Percentiles rank a stretch among this genome's conserved stretches.
phyloP scores from a whole-genome alignment of 1,139 yeast species.

The Kodamaea fungicola region DNA sequence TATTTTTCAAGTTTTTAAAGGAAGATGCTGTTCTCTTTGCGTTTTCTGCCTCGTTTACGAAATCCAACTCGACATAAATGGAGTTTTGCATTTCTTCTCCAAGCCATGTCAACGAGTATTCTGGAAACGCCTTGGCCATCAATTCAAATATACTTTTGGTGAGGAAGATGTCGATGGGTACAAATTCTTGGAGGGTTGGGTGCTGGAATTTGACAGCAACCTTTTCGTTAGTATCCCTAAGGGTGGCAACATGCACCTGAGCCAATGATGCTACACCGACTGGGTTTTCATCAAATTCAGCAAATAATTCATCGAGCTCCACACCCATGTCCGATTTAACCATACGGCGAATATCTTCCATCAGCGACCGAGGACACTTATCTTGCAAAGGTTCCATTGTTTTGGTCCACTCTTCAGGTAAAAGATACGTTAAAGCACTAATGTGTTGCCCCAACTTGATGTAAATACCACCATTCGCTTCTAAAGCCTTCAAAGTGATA shows the following conservation, averaged over 20 bases:
- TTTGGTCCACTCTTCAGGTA: constrained; percentile 92
- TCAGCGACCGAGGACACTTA: constrained; percentile 77
- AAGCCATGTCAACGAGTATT: constrained; percentile 89
- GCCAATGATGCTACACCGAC: constrained; percentile 96
- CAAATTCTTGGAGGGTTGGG: constrained; percentile 81
- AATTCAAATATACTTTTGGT: constrained; percentile 73
- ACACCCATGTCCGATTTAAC: constrained; percentile 63
- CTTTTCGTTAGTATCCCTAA: constrained; percentile 57
- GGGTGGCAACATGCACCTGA: constrained; percentile 81
- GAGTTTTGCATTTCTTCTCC: constrained; percentile 88
- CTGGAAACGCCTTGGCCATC: constrained; percentile 81
- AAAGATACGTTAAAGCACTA: constrained; percentile 83
- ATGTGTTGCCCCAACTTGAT: constrained; percentile 94
- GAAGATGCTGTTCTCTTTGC: constrained; percentile 66
- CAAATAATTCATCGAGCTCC: constrained; percentile 62
- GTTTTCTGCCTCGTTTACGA: constrained; percentile 80
- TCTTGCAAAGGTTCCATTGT: constrained; percentile 94
- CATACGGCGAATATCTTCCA: constrained; percentile 65
- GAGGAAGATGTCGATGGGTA: constrained; percentile 81
- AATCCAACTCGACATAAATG: constrained; percentile 85
- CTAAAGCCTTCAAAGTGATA: constrained; percentile 75
- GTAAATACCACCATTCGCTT: constrained; percentile 85
- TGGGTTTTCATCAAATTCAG: constrained; percentile 66
- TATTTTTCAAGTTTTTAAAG: constrained; percentile 51
- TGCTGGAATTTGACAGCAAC: constrained; percentile 97